Evolutionary conservation across 2,329 filamentous ascomycete genomes (phyloP).

Genomic region (Hymenoscyphus albidus): DNA sequence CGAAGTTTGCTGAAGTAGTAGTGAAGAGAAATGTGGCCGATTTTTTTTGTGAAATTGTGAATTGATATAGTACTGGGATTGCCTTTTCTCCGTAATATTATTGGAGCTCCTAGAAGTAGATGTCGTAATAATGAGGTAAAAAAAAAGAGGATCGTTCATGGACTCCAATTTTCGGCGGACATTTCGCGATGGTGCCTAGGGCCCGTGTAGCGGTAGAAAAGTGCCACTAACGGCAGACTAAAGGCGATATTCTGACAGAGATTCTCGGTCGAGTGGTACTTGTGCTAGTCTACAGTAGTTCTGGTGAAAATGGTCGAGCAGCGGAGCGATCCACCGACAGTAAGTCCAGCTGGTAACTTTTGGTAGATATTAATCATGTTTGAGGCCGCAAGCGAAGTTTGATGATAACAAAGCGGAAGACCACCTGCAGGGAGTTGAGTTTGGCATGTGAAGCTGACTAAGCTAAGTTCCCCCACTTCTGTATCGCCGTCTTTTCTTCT

Average conservation of each 20-base stretch:
- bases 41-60: not conserved
- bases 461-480: no score
- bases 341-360: not conserved
- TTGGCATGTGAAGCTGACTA: constrained; percentile 2
- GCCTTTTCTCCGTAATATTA: not conserved
- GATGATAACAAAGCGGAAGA: not conserved
- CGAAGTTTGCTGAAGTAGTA: not conserved
- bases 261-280: not conserved
- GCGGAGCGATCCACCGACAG: not conserved
- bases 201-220: not conserved
- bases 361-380: not conserved
- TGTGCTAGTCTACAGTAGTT: not conserved
- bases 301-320: not conserved
- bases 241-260: not conserved
- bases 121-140: not conserved
- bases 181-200: not conserved
- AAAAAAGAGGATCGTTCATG: not conserved
- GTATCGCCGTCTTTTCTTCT: no score
- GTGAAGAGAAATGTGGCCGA: not conserved
- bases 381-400: not conserved
- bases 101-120: not conserved
- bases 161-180: not conserved
- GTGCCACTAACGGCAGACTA: not conserved
- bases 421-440: not conserved
- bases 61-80: not conserved